A percentile compares a stretch with the other conserved stretches of the same genome.
These are phyloP conservation scores for Xylaria sp. DNA, from an alignment of 2,329 filamentous ascomycete species.

Conservation along the genomic window DNA sequence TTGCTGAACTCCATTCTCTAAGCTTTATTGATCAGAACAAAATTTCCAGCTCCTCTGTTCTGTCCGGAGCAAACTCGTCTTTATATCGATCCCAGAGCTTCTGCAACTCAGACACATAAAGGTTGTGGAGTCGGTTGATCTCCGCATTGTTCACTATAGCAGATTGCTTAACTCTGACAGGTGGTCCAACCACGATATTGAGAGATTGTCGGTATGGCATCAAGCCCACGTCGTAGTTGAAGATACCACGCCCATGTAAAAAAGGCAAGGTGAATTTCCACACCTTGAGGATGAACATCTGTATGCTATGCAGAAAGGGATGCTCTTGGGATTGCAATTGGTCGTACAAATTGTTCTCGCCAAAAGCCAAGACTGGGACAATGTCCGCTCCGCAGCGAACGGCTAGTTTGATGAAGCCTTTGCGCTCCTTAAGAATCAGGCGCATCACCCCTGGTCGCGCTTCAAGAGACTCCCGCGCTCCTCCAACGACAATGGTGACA, in stretches of 20 bases:
- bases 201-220: conserved; percentile 91
- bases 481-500: conserved; percentile 94
- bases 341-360: conserved; percentile 95
- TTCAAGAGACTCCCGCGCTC: conserved; percentile 89
- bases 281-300: conserved; percentile 82
- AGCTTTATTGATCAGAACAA: conserved; percentile 43
- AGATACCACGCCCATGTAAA: conserved; percentile 88
- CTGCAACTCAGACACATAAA: conserved; percentile 78
- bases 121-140: conserved; percentile 77
- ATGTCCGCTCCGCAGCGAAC: conserved; percentile 91
- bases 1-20: not conserved
- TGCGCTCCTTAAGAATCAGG: conserved; percentile 81
- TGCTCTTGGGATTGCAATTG: conserved; percentile 80
- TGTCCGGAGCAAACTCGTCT: conserved; percentile 70
- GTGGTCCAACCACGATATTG: conserved; percentile 86
- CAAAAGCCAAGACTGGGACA: conserved; percentile 89
- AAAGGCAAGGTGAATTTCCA: conserved; percentile 93
- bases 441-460: conserved; percentile 78
- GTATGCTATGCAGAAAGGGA: conserved; percentile 78
- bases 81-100: conserved; percentile 80
- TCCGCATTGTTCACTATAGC: conserved; percentile 73
- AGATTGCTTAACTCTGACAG: conserved; percentile 70
- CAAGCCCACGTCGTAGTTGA: conserved; percentile 96
- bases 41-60: conserved; percentile 71
- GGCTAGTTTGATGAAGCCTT: conserved; percentile 93